Conservation (phyloP, 176 grass and related monocot genomes). For the Aegilops longissima region DNA sequence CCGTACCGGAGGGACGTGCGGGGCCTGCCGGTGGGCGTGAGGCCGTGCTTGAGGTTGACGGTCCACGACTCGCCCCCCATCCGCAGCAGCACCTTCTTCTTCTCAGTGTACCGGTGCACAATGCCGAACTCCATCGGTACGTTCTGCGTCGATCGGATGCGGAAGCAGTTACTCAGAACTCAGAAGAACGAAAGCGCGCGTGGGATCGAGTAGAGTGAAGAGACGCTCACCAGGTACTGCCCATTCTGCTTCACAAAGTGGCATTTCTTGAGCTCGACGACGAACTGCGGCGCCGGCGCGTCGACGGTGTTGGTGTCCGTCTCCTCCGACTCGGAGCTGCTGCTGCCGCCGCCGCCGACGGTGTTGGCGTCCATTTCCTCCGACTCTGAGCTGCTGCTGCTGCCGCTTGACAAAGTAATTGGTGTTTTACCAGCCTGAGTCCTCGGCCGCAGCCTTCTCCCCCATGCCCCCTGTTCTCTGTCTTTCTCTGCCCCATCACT, state of each 20-base stretch:
- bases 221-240: conserved; percentile 36
- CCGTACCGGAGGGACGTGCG: conserved; percentile 35
- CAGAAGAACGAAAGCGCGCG: background rate
- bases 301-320: background rate
- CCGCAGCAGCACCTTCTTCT: conserved; percentile 20
- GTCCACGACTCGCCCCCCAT: conserved; percentile 24
- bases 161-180: no score
- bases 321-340: no score
- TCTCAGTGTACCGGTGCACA: conserved; percentile 33
- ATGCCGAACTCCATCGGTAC: conserved; percentile 38
- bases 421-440: no score
- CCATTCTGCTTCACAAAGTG: conserved; percentile 16
- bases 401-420: no score
- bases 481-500: no score
- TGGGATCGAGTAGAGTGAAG: no score
- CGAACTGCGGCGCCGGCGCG: conserved; percentile 17
- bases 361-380: no score
- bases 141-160: background rate
- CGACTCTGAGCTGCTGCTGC: no score
- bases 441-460: no score
- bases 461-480: no score
- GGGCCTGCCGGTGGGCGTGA: background rate
- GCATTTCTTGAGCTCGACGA: conserved; percentile 18
- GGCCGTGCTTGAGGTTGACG: conserved; percentile 38
- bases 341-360: background rate